Conservation (phyloP, 176 grass and related monocot genomes). For the Triticum monococcum region DNA sequence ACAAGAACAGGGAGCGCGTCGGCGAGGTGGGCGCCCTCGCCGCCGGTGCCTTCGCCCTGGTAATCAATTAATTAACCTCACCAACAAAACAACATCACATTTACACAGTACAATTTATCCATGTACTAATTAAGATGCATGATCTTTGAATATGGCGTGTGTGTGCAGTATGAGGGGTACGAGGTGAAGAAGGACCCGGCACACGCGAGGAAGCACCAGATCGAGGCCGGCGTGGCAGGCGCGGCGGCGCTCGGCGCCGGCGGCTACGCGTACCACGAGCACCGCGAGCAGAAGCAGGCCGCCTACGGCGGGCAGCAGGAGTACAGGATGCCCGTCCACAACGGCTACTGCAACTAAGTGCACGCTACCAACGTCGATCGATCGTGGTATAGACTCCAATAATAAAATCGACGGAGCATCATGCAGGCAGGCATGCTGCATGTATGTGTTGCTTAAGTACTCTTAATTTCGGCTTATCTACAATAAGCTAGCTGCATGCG, state of each 20-base stretch:
- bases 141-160: background rate
- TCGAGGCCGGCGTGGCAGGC: constrained; percentile 55
- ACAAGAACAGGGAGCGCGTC: constrained; percentile 74
- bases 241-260: constrained; percentile 55
- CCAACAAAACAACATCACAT: too few species aligned
- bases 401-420: too few species aligned
- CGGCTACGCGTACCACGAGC: constrained; percentile 84
- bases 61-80: background rate
- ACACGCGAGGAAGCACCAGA: constrained; percentile 65
- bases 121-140: background rate
- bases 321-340: background rate
- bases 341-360: too few species aligned
- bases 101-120: too few species aligned
- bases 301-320: background rate
- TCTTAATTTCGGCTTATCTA: too few species aligned
- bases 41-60: constrained; percentile 62
- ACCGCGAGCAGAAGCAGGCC: constrained; percentile 36
- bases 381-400: background rate
- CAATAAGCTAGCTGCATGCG: too few species aligned
- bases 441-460: too few species aligned
- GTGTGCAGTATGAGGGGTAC: constrained; percentile 58
- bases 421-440: background rate
- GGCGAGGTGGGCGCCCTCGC: constrained; percentile 35
- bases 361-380: too few species aligned
- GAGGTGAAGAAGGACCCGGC: constrained; percentile 70